Evolutionary conservation across 192 early-diverging fungal genomes (phyloP).

Genomic region (Coemansia sp.): DNA sequence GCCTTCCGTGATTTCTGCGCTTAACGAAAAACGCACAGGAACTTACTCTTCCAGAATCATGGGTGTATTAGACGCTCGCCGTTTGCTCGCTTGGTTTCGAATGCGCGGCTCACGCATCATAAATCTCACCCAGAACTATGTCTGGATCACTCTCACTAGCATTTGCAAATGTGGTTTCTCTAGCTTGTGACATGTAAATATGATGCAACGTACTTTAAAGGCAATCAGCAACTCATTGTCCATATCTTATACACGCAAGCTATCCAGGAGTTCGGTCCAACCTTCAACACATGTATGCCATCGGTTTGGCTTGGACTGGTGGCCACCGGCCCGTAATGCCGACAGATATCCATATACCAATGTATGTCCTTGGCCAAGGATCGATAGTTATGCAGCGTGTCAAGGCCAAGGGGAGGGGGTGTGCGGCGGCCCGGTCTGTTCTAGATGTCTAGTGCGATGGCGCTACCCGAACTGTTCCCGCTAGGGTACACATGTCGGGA

Average conservation of each 20-base stretch:
- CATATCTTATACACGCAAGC: not conserved
- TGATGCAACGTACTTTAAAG: not conserved
- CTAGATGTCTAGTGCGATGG: conserved; percentile 28
- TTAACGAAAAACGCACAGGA: not conserved
- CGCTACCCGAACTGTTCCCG: conserved; percentile 36
- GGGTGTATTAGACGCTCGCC: not conserved
- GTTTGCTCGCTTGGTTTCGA: not conserved
- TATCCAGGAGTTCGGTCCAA: not conserved
- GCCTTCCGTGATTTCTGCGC: not conserved
- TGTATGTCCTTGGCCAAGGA: not conserved
- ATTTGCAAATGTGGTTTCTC: not conserved
- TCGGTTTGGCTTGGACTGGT: not conserved
- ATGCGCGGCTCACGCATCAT: not conserved
- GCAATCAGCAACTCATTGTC: not conserved
- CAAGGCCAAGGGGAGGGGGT: not conserved
- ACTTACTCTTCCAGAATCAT: not conserved
- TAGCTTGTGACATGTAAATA: not conserved
- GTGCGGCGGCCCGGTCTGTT: not conserved
- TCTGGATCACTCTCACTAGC: not conserved
- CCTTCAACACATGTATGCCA: not conserved
- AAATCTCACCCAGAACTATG: not conserved
- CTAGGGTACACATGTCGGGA: conserved; percentile 39
- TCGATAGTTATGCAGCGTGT: not conserved
- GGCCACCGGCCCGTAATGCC: not conserved
- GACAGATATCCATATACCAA: not conserved